Conservation (phyloP, 495 filamentous ascomycete species). For the Penicillium ucsense region DNA sequence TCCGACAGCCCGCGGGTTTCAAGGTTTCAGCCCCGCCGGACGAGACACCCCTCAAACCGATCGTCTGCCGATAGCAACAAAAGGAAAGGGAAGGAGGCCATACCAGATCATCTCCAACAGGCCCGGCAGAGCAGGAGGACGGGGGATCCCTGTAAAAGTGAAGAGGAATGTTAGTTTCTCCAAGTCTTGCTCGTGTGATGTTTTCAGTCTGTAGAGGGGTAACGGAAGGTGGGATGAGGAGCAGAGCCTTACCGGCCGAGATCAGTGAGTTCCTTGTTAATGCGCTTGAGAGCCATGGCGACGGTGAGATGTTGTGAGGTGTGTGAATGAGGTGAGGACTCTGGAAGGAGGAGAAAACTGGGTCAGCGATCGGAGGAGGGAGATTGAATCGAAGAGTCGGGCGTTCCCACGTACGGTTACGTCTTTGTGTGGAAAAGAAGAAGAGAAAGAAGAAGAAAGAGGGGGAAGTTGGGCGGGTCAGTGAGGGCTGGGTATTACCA, state of each 20-base stretch:
- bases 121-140: constrained; percentile 96
- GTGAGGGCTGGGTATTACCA: constrained; percentile 15
- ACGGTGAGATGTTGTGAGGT: constrained; percentile 13
- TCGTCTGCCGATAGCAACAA: constrained; percentile 3
- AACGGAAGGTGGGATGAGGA: not conserved
- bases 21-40: constrained; percentile 15
- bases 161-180: constrained; percentile 5
- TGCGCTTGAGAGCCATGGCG: constrained; percentile 96
- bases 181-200: not conserved
- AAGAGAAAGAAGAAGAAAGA: constrained; percentile 20
- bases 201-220: not conserved
- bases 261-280: constrained; percentile 99
- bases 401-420: constrained; percentile 19
- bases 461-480: constrained; percentile 19
- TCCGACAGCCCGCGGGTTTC: constrained; percentile 2
- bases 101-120: constrained; percentile 96
- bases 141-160: constrained; percentile 69
- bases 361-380: not conserved
- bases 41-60: constrained; percentile 7
- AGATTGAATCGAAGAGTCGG: not conserved
- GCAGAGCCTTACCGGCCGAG: constrained; percentile 76
- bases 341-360: constrained; percentile 2
- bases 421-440: constrained; percentile 25
- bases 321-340: constrained; percentile 6
- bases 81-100: constrained; percentile 24